Evolutionary conservation across 2,329 filamentous ascomycete genomes (phyloP), one percentile per base, ranked within the genome.

Genomic region (Parafenestella ontariensis): DNA sequence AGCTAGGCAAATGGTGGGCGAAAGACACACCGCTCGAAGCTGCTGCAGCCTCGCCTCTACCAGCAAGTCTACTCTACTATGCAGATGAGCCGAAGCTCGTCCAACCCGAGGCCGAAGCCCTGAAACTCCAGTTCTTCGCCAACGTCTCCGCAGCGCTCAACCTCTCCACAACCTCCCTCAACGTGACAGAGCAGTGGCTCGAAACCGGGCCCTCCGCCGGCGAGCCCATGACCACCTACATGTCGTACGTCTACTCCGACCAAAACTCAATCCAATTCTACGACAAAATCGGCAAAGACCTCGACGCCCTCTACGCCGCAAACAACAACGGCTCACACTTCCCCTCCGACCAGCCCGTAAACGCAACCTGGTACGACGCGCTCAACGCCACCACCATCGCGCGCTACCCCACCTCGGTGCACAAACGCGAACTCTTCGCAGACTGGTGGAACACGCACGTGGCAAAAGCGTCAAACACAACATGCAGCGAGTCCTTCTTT

Each of bases 231-330:
- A 13, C 47, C 17, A 15, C 21, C 3, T 57, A 57, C 49, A 52
- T 52, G 49, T 23, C 10, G 10, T 46, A 49, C 31, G 54, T 57
- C 17, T 57, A 57, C 46, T 48, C 49, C 3, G 54, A 57, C 36
- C 49, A 57, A 37, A 57, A 57, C 44, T 57, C 54, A 2, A 49
- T 57, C 26, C 49, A 57, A 44, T 57, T 57, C 49, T 57, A 53
- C 44, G 39, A 57, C 11, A 48, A 46, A 43, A 52, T 57, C 40
- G 49, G 49, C 7, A 48, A 49, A 17, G 31, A 41, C 6, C 45
- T 44, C 5, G 24, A 36, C 13, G 33, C 5, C 5, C 33, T 36
- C 6, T 36, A 36, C 15, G 5, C 31, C 18, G 44, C 29, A 13
- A 40, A 44, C 21, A 54, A 54, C 46, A 54, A 54, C 41, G 51